Conservation (phyloP, 768 basidiomycete genomes). For the Lepiota brunneoincarnata region DNA sequence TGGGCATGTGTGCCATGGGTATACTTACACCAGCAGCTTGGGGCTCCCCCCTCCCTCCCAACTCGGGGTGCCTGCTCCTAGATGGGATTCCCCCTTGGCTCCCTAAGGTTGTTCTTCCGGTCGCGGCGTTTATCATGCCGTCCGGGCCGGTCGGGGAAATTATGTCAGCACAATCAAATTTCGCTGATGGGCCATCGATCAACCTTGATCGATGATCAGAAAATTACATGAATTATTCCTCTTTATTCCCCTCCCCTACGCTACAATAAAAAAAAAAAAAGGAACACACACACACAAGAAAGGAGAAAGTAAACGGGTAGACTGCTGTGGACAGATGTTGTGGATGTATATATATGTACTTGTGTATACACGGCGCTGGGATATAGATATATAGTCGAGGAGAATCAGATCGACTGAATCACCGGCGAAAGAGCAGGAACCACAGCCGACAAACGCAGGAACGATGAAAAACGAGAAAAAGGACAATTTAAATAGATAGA, state of each 20-base stretch:
- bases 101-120: too few species aligned
- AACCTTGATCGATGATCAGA: background rate
- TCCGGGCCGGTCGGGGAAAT: background rate
- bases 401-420: conserved; percentile 1
- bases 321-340: background rate
- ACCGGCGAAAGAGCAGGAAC: background rate
- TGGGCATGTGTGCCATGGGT: too few species aligned
- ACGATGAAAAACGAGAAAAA: background rate
- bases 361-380: background rate
- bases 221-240: background rate
- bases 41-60: too few species aligned
- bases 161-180: background rate
- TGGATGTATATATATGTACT: background rate
- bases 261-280: background rate
- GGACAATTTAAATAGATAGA: background rate
- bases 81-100: too few species aligned
- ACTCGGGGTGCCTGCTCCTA: too few species aligned
- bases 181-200: background rate
- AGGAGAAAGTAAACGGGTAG: background rate
- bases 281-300: background rate
- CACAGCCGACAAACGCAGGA: background rate
- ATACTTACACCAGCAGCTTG: too few species aligned
- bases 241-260: background rate
- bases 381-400: background rate
- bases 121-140: too few species aligned